Evolutionary conservation across 306 rosid species (phyloP).

Genomic region (Cucumis sativus): DNA sequence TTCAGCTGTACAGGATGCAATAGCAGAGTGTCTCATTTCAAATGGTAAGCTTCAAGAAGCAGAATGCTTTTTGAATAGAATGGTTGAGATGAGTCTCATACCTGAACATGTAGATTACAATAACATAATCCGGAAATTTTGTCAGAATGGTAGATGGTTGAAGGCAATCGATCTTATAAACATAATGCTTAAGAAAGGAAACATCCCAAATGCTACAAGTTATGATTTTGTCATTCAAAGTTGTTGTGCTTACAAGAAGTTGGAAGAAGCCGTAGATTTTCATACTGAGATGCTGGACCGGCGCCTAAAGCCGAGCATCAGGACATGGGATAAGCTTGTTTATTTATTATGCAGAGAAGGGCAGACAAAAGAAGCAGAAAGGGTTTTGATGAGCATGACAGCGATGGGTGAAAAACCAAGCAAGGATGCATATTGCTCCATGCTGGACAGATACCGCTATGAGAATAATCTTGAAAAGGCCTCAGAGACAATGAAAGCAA

Average conservation of each 20-base stretch:
- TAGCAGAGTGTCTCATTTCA: slow-evolving; percentile 48
- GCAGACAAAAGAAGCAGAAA: slow-evolving; percentile 56
- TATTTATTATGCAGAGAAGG: slow-evolving; percentile 39
- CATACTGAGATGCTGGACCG: slow-evolving; percentile 53
- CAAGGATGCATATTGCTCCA: slow-evolving; percentile 41
- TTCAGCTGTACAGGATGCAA: slow-evolving; percentile 45
- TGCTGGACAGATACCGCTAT: slow-evolving; percentile 34
- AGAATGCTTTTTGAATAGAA: slow-evolving; percentile 46
- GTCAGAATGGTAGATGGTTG: slow-evolving; percentile 39
- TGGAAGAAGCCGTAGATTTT: slow-evolving; percentile 50
- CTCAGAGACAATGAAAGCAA: slow-evolving; percentile 52
- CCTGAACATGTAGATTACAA: slow-evolving; percentile 56
- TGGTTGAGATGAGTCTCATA: slow-evolving; percentile 41
- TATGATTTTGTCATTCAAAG: slow-evolving; percentile 51
- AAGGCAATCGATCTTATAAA: slow-evolving; percentile 58
- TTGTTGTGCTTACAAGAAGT: slow-evolving; percentile 32
- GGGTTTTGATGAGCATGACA: slow-evolving; percentile 32
- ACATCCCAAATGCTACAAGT: slow-evolving; percentile 43
- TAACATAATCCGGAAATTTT: slow-evolving; percentile 48
- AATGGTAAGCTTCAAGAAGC: slow-evolving; percentile 52
- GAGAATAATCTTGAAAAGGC: slow-evolving; percentile 55
- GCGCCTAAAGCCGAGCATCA: slow-evolving; percentile 40
- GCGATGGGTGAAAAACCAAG: slow-evolving; percentile 48
- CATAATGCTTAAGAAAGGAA: slow-evolving; percentile 58
- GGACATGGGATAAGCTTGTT: slow-evolving; percentile 38